Evolutionary conservation across 805 yeast genomes (phyloP).

Genomic region (Candida fluviatilis): DNA sequence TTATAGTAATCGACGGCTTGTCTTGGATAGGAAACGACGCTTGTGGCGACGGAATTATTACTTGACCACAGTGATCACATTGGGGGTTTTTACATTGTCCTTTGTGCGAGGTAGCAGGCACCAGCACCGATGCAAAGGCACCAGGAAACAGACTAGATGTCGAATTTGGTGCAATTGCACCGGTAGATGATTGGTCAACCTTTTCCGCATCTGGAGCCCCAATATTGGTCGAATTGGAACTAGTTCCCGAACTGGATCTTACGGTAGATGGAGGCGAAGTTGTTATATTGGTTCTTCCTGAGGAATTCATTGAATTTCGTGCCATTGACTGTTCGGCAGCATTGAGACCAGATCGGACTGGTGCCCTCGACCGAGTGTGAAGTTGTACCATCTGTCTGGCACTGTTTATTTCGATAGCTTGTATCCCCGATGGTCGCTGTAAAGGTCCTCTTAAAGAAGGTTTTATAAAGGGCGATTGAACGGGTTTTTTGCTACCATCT

Average conservation of each 20-base stretch:
- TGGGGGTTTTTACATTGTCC: slow-evolving; percentile 39
- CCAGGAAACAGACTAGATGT: no score
- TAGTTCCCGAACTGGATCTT: neutral
- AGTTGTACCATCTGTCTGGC: slow-evolving; percentile 61
- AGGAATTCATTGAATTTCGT: neutral
- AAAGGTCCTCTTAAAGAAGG: slow-evolving; percentile 4
- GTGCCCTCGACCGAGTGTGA: slow-evolving; percentile 42
- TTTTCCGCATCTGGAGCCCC: no score
- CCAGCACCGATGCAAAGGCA: slow-evolving; percentile 19
- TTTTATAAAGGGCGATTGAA: slow-evolving; percentile 4
- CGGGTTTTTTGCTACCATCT: neutral
- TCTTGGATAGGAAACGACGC: slow-evolving; percentile 62
- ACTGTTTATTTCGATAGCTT: slow-evolving; percentile 50
- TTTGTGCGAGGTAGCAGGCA: slow-evolving; percentile 42
- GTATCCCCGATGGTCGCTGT: slow-evolving; percentile 35
- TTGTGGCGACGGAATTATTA: slow-evolving; percentile 73
- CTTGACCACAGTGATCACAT: slow-evolving; percentile 65
- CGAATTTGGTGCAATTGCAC: neutral
- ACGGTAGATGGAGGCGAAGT: neutral
- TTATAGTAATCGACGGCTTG: slow-evolving; percentile 63
- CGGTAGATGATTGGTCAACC: neutral
- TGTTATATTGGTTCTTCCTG: neutral
- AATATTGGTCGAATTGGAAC: slow-evolving; percentile 1
- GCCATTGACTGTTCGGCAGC: slow-evolving; percentile 2
- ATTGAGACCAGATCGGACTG: slow-evolving; percentile 5